Evolutionary conservation across 2,329 filamentous ascomycete genomes (phyloP), one percentile per base, ranked within the genome.

Genomic region (Knufia fluminis): DNA sequence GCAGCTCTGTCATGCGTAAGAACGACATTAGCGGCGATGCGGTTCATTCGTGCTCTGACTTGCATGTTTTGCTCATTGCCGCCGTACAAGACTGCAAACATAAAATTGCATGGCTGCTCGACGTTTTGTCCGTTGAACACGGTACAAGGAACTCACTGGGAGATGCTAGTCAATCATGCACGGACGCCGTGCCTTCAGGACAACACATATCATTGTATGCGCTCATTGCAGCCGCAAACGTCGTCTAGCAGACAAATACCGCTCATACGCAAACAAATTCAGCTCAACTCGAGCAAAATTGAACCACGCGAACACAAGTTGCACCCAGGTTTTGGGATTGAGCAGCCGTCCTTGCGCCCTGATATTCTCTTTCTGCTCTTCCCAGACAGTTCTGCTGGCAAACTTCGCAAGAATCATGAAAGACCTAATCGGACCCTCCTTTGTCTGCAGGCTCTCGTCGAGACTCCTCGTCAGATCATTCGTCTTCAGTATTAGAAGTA

Each of bases 401-500:
- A 83, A 83, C 31, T 74, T 72, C 4, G 79, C 80, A 22, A 83
- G 74, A 51, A 83, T 83, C 54, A 83, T 68, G 61, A 83, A 82
- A 2, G 76, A 78, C 31, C 79, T 71, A 43, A 79, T 68, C 1
- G 79, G 78, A 1, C 80, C 79, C 59, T 80, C 67, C 36, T 67
- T 67, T n/a, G 71, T 74, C 48, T 74, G 71, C 14, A 75, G 60
- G 62, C 85, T 90, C 71, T 98, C 92, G 64, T 98, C 92, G 16
- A 98, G 77, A 60, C 85, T 92, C 56, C 92, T 82, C 14, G 92
- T 98, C 33, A 98, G 72, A 68, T 98, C 92, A 65, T 98, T 98
- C 2, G 92, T 98, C 71, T 98, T 98, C 54, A 98, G 76, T 57
- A 98, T 97, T 23, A 98, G 74, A 10, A 98, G 75, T 48, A 98